These are phyloP conservation scores for Prasinococcaceae sp. DNA, from an alignment of 139 green algal genomes.

Conservation along the genomic window DNA sequence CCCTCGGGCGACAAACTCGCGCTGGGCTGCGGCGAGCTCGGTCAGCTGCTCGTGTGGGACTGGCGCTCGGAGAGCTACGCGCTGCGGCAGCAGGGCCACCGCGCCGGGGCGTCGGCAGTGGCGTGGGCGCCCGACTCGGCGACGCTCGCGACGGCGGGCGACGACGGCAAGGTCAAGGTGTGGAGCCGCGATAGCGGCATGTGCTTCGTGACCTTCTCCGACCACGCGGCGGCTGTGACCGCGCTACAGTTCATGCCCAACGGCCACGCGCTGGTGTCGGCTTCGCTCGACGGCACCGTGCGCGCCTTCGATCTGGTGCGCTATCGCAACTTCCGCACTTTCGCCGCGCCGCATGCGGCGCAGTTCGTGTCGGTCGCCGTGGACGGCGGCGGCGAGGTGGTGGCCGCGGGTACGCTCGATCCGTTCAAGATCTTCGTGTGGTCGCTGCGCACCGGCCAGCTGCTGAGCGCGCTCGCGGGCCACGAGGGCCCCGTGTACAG, in stretches of 20 bases:
- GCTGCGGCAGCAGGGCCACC: slow-evolving; percentile 81
- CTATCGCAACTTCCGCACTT: slow-evolving; percentile 88
- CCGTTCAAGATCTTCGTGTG: slow-evolving; percentile 80
- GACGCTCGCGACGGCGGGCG: slow-evolving; percentile 64
- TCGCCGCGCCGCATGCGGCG: slow-evolving; percentile 58
- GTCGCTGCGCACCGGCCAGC: slow-evolving; percentile 71
- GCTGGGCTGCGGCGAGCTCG: slow-evolving; percentile 47
- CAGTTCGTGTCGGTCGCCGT: slow-evolving; percentile 77
- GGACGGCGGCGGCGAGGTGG: slow-evolving; percentile 69
- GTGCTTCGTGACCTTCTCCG: slow-evolving; percentile 87
- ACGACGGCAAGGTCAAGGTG: slow-evolving; percentile 61
- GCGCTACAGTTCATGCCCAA: slow-evolving; percentile 56
- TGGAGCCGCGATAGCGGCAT: slow-evolving; percentile 41
- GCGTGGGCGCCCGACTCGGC: slow-evolving; percentile 72
- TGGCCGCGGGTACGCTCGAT: slow-evolving; percentile 69
- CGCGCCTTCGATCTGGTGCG: slow-evolving; percentile 78
- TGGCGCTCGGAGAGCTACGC: slow-evolving; percentile 90
- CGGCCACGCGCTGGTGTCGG: slow-evolving; percentile 43
- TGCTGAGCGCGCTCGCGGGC: slow-evolving; percentile 79
- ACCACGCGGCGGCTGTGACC: slow-evolving; percentile 75
- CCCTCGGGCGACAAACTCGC: slow-evolving; percentile 61
- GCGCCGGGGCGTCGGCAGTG: slow-evolving; percentile 50
- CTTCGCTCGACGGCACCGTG: slow-evolving; percentile 78
- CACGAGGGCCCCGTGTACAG: slow-evolving; percentile 77
- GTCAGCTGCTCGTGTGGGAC: slow-evolving; percentile 97